Evolutionary conservation across 352 stramenopile genomes (phyloP), one percentile per base, ranked within the genome.

Genomic region (Aphanomyces astaci): DNA sequence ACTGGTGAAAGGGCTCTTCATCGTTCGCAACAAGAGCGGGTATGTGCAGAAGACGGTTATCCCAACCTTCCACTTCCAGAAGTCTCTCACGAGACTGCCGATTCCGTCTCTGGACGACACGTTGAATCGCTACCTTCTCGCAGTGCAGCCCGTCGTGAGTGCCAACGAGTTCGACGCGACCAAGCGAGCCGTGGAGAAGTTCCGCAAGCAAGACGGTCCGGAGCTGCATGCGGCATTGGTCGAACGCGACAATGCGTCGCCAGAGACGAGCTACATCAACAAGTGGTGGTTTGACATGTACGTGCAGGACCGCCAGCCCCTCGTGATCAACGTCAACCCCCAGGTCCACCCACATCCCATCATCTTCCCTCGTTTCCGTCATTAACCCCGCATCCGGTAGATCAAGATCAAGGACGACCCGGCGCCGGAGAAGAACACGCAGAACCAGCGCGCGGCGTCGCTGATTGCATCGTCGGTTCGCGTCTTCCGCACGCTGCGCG

Each of bases 211-310:
- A 51, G 76, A 81, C 17, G 87, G 87, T 1, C 78, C 80, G 4
- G 64, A 86, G 24, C 76, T 96, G 22, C 88, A 96, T 49, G 73
- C 74, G 11, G 84, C 85, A 64, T 76, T 97, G 33, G 70, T 95
- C 24, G 82, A 75, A 4, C 77, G 84, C 27, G 89, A 97, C 72
- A 80, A 84, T 4, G 78, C 78, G 43, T 82, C 96, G 74, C 79
- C 76, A 66, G 80, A 96, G 76, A 95, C 89, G 75, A 94, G 82
- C 68, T 97, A 96, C 74, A 96, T 96, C 72, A 95, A 95, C 78
- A 79, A 94, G 67, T 95, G 88, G 86, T 97, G 89, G 89, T 86
- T 93, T 31, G 89, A 97, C 63, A 96, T 96, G 89, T 97, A 97
- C 76, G 70, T 97, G 45, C 80, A 59, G 22, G 87, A 96, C 73